Percentiles rank a stretch among this genome's conserved stretches.
Evolutionary conservation across 1,284 basidiomycete species (phyloP).

Genomic region (Rhodotorula sp.): DNA sequence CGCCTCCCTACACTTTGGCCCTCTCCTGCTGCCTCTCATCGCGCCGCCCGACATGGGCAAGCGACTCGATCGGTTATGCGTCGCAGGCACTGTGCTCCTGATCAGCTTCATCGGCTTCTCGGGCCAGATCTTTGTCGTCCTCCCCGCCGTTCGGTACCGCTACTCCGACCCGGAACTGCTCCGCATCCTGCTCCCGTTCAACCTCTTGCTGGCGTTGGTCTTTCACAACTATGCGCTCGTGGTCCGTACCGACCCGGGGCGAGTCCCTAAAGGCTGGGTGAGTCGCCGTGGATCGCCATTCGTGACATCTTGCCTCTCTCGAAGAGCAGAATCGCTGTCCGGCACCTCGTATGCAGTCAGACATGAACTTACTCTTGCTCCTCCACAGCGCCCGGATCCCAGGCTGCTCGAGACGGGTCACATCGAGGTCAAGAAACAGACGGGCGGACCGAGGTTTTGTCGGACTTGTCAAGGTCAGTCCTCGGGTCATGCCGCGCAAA

Average conservation of each 20-base stretch:
- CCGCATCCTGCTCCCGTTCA: slow-evolving; percentile 60
- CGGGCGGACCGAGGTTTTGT: slow-evolving; percentile 75
- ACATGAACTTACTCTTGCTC: no score
- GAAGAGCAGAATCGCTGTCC: no score
- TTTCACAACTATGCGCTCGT: slow-evolving; percentile 85
- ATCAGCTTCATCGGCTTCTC: slow-evolving; percentile 87
- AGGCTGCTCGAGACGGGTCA: slow-evolving; percentile 57
- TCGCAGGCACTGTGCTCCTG: slow-evolving; percentile 64
- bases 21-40: not conserved
- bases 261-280: slow-evolving; percentile 79
- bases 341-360: no score
- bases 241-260: slow-evolving; percentile 75
- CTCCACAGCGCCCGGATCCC: slow-evolving; percentile 62
- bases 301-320: not conserved
- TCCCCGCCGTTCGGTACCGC: slow-evolving; percentile 71
- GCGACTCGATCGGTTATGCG: slow-evolving; percentile 39
- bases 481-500: no score
- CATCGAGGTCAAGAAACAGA: slow-evolving; percentile 82
- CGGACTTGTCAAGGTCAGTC: slow-evolving; percentile 59
- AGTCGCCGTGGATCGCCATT: slow-evolving; percentile 43
- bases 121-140: slow-evolving; percentile 82
- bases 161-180: slow-evolving; percentile 69
- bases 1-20: not conserved
- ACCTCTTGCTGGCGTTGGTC: slow-evolving; percentile 70
- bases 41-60: slow-evolving; percentile 12